Evolutionary conservation across 2,329 filamentous ascomycete species (phyloP), one percentile per base, ranked within the genome.

Genomic region (Phaeophleospora eucalypticola): DNA sequence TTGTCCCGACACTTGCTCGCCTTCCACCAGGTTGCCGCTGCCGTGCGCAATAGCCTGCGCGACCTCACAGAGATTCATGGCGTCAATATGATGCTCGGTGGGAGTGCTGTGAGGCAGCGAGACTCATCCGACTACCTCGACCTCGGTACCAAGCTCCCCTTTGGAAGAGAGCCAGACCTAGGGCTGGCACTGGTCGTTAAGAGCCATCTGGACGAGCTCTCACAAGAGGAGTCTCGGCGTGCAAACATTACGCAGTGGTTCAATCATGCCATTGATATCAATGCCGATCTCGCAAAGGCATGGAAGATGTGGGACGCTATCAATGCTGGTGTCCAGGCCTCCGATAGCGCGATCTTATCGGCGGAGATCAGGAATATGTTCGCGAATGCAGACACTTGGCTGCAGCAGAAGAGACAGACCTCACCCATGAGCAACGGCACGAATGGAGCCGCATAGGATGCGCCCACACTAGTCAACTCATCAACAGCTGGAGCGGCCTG

Each of bases 1-100:
- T 77, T 98, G 1, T 95, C 89, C 74, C 85, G 93, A 67, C 89
- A 91, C 57, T 76, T 96, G 43, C 77, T 98, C 35, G 84, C 83
- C 19, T 98, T 90, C 73, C 86, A 89, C 51, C 90, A 89, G 1
- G 76, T 97, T 48, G 83, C 89, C 34, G 84, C 84, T 2, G 82
- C 87, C 34, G 83, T 96, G 18, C 85, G 90, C 33, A 81, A 85
- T 54, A 82, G 83, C 27, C 77, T 95, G 54, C 82, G 93, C 39
- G 89, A 95, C 65, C 71, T 97, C 29, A 72, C 93, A 12, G 93
- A 98, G 68, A 86, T 89, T 35, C 81, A 91, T 53, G 75, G 90
- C 16, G 83, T 83, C 4, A 84, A 86, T 21, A 81, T 95, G 73
- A 83, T 96, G 57, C 75, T 96, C 60, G 83, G 84, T 58, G 88